A percentile compares a stretch with the other conserved stretches of the same genome.
phyloP scores from a whole-genome alignment of 1,139 yeast species.

The Candida albicans region DNA sequence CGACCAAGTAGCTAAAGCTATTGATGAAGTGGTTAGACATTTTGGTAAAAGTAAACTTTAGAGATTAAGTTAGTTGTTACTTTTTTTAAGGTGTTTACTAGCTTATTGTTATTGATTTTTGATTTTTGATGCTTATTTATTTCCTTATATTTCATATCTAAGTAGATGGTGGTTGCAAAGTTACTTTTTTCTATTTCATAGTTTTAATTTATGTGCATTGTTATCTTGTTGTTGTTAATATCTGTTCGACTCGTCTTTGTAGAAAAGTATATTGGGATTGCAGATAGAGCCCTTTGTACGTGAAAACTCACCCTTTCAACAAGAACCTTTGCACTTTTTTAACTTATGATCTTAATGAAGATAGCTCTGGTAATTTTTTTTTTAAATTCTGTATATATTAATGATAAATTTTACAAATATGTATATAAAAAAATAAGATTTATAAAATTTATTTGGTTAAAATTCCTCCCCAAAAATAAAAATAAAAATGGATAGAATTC shows the following conservation, averaged over 20 bases:
- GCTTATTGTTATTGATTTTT: background rate
- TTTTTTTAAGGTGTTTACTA: background rate
- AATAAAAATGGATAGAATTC: conserved; percentile 2
- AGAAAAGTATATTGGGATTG: too few species aligned
- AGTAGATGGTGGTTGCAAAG: too few species aligned
- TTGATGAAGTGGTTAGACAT: conserved; percentile 71
- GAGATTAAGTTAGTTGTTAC: background rate
- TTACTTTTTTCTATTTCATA: too few species aligned
- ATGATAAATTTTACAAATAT: background rate
- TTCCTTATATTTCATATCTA: background rate
- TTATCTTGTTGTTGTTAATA: too few species aligned
- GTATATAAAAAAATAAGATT: background rate
- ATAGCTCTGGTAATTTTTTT: background rate
- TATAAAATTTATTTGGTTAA: conserved; percentile 2
- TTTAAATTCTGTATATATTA: conserved; percentile 2
- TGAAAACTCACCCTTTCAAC: too few species aligned
- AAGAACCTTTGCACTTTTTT: too few species aligned
- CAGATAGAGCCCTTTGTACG: too few species aligned
- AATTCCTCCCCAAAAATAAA: conserved; percentile 3
- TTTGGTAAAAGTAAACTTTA: conserved; percentile 15
- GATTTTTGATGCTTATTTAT: background rate
- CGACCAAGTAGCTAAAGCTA: conserved; percentile 74
- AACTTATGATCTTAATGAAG: too few species aligned
- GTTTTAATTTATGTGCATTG: too few species aligned
- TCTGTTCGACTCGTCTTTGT: too few species aligned